A percentile compares a stretch with the other conserved stretches of the same genome.
phyloP scores from a whole-genome alignment of 176 grass and related monocot species.

The Pontederia crassipes region DNA sequence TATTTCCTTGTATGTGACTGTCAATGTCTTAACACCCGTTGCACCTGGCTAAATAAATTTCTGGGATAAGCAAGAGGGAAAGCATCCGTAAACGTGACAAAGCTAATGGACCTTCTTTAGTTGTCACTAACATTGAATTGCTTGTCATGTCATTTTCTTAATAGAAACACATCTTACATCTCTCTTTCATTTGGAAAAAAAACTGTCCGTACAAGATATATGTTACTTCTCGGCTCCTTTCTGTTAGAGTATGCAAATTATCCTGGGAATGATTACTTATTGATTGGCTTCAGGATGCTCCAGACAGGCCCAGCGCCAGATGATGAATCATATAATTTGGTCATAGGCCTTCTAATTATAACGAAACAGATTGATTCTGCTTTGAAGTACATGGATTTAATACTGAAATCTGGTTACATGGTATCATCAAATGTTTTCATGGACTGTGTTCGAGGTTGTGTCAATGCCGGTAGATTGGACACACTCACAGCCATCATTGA shows the following conservation, averaged over 20 bases:
- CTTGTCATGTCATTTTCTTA: too few relatives aligned
- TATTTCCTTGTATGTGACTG: too few relatives aligned
- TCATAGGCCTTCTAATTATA: conserved; percentile 55
- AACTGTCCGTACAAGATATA: too few relatives aligned
- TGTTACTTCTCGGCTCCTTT: too few relatives aligned
- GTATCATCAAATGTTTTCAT: conserved; percentile 45
- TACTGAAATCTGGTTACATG: conserved; percentile 54
- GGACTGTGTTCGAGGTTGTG: conserved; percentile 43
- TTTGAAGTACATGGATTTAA: conserved; percentile 60
- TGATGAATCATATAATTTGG: conserved; percentile 83
- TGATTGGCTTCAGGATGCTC: conserved; percentile 88
- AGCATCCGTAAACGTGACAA: too few relatives aligned
- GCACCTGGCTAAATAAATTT: too few relatives aligned
- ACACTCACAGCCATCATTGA: conserved; percentile 61
- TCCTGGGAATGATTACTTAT: conserved; percentile 32
- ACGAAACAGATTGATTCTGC: conserved; percentile 49
- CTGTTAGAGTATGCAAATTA: not conserved
- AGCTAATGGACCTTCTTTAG: too few relatives aligned
- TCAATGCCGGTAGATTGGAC: conserved; percentile 58
- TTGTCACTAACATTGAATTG: too few relatives aligned
- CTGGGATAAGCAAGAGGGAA: too few relatives aligned
- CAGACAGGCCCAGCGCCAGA: conserved; percentile 60
- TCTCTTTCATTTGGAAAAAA: too few relatives aligned
- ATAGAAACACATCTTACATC: too few relatives aligned
- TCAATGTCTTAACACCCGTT: too few relatives aligned